Percentiles rank a stretch among this genome's conserved stretches.
Evolutionary conservation across 768 basidiomycete species (phyloP).

Genomic region (Amanita rubescens): DNA sequence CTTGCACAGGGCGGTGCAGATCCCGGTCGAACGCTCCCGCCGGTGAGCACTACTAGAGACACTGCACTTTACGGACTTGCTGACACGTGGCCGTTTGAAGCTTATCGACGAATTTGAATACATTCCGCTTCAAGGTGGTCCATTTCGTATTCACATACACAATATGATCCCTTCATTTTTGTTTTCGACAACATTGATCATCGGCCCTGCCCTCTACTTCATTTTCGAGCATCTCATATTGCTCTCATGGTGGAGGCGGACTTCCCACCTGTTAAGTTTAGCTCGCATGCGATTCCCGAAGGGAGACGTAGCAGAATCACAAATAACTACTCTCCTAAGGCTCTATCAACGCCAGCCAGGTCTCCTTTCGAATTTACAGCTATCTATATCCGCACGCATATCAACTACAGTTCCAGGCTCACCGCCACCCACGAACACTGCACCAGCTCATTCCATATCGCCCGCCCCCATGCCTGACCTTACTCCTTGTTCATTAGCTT

Average conservation of each 20-base stretch:
- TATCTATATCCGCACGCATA: not conserved
- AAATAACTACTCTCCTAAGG: conserved; percentile 5
- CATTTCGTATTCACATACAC: conserved; percentile 8
- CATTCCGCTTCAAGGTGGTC: not conserved
- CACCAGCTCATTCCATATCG: not conserved
- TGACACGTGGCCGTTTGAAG: conserved; percentile 4
- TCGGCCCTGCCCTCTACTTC: conserved; percentile 4
- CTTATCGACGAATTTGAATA: conserved; percentile 8
- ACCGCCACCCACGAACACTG: not conserved
- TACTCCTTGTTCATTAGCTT: conserved; percentile 5
- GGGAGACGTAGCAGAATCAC: conserved; percentile 3
- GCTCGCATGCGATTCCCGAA: not conserved
- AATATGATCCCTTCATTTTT: conserved; percentile 5
- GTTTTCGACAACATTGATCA: conserved; percentile 7
- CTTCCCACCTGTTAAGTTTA: conserved; percentile 5
- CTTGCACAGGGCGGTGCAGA: conserved; percentile 3
- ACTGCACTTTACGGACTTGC: not conserved
- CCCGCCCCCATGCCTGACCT: not conserved
- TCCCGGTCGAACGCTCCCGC: conserved; percentile 7
- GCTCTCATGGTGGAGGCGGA: conserved; percentile 9
- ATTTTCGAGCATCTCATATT: conserved; percentile 8
- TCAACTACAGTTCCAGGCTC: conserved; percentile 6
- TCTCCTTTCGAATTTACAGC: not conserved
- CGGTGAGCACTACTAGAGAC: conserved; percentile 3
- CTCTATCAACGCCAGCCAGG: conserved; percentile 6